Conservation (phyloP, 495 filamentous ascomycete genomes). For the Neurospora sp. region DNA sequence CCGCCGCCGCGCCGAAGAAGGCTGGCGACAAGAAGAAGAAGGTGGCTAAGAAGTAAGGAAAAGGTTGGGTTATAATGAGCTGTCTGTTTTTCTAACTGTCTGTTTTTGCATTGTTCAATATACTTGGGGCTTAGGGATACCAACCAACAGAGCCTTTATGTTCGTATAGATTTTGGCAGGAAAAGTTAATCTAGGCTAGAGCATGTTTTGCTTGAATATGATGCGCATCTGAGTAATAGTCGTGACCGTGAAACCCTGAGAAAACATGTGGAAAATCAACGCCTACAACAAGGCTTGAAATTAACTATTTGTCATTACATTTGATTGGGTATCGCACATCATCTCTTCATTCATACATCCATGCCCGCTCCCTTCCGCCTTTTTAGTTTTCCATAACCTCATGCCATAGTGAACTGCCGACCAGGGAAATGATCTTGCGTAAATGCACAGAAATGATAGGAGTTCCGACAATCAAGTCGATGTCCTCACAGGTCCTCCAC, state of each 20-base stretch:
- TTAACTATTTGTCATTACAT: neutral
- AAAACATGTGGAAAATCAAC: neutral
- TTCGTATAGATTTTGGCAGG: neutral
- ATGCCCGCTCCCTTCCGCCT: neutral
- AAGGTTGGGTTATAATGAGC: neutral
- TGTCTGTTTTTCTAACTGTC: neutral
- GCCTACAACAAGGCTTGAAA: neutral
- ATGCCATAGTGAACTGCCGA: neutral
- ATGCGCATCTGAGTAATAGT: neutral
- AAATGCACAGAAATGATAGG: neutral
- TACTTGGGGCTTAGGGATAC: neutral
- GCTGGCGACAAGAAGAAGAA: constrained; percentile 6
- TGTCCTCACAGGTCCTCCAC: neutral
- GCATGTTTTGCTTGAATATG: neutral
- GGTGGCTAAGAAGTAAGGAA: neutral
- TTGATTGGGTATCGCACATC: neutral
- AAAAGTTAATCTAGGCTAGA: neutral
- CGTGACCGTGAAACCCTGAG: neutral
- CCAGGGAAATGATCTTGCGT: neutral
- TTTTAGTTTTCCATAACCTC: neutral
- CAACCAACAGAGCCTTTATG: neutral
- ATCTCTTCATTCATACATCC: neutral
- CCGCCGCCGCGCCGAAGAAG: constrained; percentile 7
- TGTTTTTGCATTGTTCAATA: neutral
- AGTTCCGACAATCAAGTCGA: neutral